These are phyloP conservation scores for Pezicula rhizophila DNA, from an alignment of 2,329 filamentous ascomycete genomes.

Conservation along the genomic window DNA sequence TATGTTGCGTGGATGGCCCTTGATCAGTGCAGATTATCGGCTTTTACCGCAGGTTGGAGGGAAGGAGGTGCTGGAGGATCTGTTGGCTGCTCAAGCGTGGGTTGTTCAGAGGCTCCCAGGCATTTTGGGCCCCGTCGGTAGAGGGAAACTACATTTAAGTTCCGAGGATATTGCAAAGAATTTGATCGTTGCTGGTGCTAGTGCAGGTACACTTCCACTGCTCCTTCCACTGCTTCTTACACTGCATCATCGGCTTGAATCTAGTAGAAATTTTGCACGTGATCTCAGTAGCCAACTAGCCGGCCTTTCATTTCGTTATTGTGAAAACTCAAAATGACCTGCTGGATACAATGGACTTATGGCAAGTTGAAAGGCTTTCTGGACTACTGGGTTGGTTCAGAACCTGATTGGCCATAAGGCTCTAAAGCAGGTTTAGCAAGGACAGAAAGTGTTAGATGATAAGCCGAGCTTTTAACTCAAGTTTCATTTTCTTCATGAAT, in stretches of 20 bases:
- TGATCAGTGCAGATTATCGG: constrained; percentile 7
- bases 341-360: too few relatives aligned
- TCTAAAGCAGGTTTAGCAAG: too few relatives aligned
- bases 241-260: neutral
- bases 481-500: neutral
- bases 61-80: constrained; percentile 5
- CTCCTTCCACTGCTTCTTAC: neutral
- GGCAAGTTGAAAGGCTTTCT: too few relatives aligned
- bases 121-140: neutral
- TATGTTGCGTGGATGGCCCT: constrained; percentile 4
- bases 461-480: neutral
- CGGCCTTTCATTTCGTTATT: too few relatives aligned
- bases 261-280: neutral
- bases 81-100: constrained; percentile 2
- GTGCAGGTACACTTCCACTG: neutral
- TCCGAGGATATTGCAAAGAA: neutral
- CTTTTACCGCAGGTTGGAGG: constrained; percentile 4
- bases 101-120: neutral
- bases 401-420: too few relatives aligned
- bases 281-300: too few relatives aligned
- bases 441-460: too few relatives aligned
- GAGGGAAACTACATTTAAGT: neutral
- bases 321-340: too few relatives aligned
- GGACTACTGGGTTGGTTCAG: too few relatives aligned
- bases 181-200: neutral